phyloP scores from a whole-genome alignment of 768 basidiomycete species.

The Exsudoporus frostii region DNA sequence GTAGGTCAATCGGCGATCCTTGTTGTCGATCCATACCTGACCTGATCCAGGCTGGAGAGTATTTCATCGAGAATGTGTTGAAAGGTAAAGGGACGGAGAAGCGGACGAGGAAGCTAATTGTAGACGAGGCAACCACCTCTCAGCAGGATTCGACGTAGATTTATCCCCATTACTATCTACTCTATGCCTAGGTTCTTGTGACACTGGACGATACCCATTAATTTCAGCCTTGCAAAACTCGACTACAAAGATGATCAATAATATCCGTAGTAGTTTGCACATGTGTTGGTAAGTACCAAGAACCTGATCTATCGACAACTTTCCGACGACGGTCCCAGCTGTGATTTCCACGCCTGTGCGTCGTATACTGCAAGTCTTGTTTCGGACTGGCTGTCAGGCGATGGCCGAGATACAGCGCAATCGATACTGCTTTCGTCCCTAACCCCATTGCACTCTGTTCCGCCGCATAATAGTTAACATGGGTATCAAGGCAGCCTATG shows the following conservation, averaged over 20 bases:
- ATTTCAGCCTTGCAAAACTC: neutral
- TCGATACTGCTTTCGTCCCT: neutral
- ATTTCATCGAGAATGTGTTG: conserved; percentile 89
- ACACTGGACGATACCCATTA: conserved; percentile 3
- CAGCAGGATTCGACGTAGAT: conserved; percentile 7
- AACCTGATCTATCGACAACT: neutral
- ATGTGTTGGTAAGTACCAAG: neutral
- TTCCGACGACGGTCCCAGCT: neutral
- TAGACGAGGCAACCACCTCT: conserved; percentile 13
- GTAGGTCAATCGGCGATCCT: conserved; percentile 39
- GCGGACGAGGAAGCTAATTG: conserved; percentile 33
- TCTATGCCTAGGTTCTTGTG: neutral
- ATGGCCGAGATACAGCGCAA: neutral
- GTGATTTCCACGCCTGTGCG: neutral
- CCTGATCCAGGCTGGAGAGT: conserved; percentile 80
- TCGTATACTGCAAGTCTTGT: neutral
- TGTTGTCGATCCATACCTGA: conserved; percentile 1
- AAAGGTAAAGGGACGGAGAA: conserved; percentile 53
- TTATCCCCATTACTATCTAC: neutral
- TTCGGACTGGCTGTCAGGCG: neutral
- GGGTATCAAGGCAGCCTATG: conserved; percentile 55
- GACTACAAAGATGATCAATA: neutral
- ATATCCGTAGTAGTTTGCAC: neutral
- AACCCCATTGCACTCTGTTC: neutral
- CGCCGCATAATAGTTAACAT: conserved; percentile 16